These are phyloP conservation scores for Penicillium sp. DNA, from an alignment of 2,329 filamentous ascomycete species.

Conservation along the genomic window DNA sequence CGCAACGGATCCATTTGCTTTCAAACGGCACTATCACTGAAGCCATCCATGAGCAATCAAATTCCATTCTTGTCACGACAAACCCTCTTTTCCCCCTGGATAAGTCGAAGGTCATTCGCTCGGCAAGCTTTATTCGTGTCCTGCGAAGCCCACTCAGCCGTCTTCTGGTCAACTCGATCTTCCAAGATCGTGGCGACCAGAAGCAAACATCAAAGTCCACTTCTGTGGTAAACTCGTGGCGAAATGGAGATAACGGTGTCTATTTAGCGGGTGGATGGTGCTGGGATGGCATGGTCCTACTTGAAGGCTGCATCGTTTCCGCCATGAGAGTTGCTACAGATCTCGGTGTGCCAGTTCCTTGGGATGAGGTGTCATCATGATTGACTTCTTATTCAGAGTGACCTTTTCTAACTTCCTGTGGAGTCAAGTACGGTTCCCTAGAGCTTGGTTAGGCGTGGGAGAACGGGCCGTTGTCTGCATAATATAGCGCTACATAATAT, in stretches of 20 bases:
- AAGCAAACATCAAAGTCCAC: background rate
- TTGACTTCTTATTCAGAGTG: background rate
- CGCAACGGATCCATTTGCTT: conserved; percentile 43
- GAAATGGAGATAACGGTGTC: conserved; percentile 58
- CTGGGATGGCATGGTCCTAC: conserved; percentile 66
- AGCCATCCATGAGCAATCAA: conserved; percentile 56
- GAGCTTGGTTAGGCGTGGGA: background rate
- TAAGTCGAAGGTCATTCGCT: conserved; percentile 47
- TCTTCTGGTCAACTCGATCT: conserved; percentile 53
- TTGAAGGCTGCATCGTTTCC: conserved; percentile 64
- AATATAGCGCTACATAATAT: conserved; percentile 2
- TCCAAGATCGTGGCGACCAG: conserved; percentile 30
- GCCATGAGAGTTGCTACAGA: conserved; percentile 60
- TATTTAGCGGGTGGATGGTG: conserved; percentile 65
- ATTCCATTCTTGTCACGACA: conserved; percentile 58
- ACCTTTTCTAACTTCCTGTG: too few relatives aligned
- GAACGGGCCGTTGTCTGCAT: background rate
- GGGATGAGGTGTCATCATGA: conserved; percentile 23
- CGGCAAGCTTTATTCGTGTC: conserved; percentile 57
- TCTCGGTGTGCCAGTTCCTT: conserved; percentile 53
- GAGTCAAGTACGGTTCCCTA: background rate
- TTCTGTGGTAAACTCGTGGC: conserved; percentile 44
- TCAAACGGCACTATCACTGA: conserved; percentile 49
- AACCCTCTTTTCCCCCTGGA: conserved; percentile 51
- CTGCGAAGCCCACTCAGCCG: conserved; percentile 56